These are phyloP conservation scores for Septoria linicola DNA, from an alignment of 2,329 filamentous ascomycete genomes.

Conservation along the genomic window DNA sequence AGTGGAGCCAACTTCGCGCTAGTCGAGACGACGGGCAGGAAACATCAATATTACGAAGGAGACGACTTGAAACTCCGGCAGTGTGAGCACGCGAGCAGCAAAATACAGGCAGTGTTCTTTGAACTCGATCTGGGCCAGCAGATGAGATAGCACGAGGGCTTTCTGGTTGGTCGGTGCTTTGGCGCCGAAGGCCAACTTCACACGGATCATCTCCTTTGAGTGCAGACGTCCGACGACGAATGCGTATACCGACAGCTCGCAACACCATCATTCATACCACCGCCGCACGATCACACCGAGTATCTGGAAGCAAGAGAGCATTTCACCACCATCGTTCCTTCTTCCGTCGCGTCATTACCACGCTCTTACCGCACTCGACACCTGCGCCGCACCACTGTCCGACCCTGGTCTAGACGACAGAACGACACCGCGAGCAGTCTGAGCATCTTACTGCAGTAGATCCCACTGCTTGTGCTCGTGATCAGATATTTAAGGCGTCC, in stretches of 20 bases:
- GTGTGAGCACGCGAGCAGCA: slow-evolving; percentile 2
- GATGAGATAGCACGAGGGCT: slow-evolving; percentile 13
- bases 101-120: too few species aligned
- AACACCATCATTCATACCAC: slow-evolving; percentile 5
- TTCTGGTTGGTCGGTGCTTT: slow-evolving; percentile 14
- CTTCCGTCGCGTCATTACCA: neutral
- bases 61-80: neutral
- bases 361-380: neutral
- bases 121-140: slow-evolving; percentile 4
- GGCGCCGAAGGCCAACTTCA: slow-evolving; percentile 13
- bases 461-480: neutral
- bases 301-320: too few species aligned
- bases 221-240: slow-evolving; percentile 7
- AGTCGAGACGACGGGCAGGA: neutral
- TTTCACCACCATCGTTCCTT: neutral
- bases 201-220: slow-evolving; percentile 2
- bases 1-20: too few species aligned
- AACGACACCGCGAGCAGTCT: slow-evolving; percentile 15
- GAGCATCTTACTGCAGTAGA: neutral
- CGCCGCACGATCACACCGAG: neutral
- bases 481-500: neutral
- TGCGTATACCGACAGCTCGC: slow-evolving; percentile 2
- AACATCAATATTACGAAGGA: slow-evolving; percentile 3
- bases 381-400: slow-evolving; percentile 8
- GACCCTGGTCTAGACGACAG: slow-evolving; percentile 5